Base-by-base conservation (phyloP, 2,329 filamentous ascomycete genomes). In the Claviceps pazoutovae region DNA sequence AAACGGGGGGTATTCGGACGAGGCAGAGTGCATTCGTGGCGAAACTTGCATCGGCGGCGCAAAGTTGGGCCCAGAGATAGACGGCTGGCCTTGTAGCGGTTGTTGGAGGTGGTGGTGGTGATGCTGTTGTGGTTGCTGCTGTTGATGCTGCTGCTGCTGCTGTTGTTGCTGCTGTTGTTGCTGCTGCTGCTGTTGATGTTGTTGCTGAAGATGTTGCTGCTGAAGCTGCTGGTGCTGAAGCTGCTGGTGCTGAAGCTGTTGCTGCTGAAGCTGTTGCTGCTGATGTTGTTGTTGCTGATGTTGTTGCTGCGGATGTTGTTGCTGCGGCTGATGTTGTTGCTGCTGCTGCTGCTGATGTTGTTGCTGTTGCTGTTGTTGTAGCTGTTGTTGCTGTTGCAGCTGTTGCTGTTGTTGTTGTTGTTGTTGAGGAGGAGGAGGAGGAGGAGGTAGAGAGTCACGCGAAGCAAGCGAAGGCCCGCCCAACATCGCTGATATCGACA, bases 401-500 rank as follows among this genome's bases (percentile, higher is more conserved):
- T 60, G 58, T 49, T 74, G 70, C 52, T 60, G 58, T 26, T 45
- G 43, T 4, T 45, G 43, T 16, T 45, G 23, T 4, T 45, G 17
- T 19, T 19, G 17, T 19, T 19, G 23, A 26, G 23, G 44, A 49
- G 73, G 70, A 30, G 49, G 23, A 26, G 23, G 44, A 49, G 73
- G 70, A 30, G 49, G 21, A n/a, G 34, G 42, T 56, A 68, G 67
- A 11, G 66, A 61, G 39, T 75, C 73, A 49, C 73, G 70, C 51
- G 64, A 65, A 26, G 66, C 63, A 3, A 69, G 64, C 41, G 71
- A 67, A 47, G 75, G 73, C 0, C 74, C 75, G 17, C 77, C 77
- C 5, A 81, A 66, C 75, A 81, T 79, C 5, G 76, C 74, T 1
- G 76, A 79, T 63, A 81, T 80, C 19, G 78, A 80, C 78, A 81